Evolutionary conservation across 176 grass and related monocot species (phyloP), one percentile per base, ranked within the genome.

Genomic region (Oryza meridionalis): DNA sequence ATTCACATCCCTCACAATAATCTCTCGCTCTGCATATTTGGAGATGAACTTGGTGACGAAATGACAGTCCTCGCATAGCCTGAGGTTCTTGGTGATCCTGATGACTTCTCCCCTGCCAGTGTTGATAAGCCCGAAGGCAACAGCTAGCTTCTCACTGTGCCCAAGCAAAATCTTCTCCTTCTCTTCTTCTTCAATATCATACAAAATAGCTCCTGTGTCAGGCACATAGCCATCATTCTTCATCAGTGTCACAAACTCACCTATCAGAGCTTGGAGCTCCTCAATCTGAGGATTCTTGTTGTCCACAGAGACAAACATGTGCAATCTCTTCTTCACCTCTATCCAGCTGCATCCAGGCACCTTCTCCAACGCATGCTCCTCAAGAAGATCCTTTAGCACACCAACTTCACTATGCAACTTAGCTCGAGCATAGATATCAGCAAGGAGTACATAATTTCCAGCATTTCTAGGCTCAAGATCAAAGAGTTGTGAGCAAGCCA

Each of bases 121-220:
- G 69, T 94, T 90, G 77, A 98, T 89, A 65, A 98, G 89, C 73
- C 92, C 96, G 85, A 95, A 98, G 44, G 93, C 93, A 77, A 98
- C 85, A 21, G 96, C 96, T 35, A 90, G 77, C 77, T 94, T 98
- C 85, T 98, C 96, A 77, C 93, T 95, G 82, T 98, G 96, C 26
- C 96, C 84, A 59, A 95, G 82, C 70, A 98, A 84, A 82, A 98
- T 93, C 83, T 80, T 90, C 81, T 95, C 89, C n/a, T 98, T 94
- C 42, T 95, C 93, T 29, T 90, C 76, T 67, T 87, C 84, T 75
- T 91, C 89, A 46, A 98, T 90, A 84, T 98, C 83, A 85, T 95
- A 93, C 25, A 94, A 70, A 66, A 98, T 80, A n/a, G 76, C 78
- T 25, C 50, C 79, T 42, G 89, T 95, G 73, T 95, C 85, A 43